phyloP scores from a whole-genome alignment of 768 basidiomycete species.

The Jaapia argillacea region DNA sequence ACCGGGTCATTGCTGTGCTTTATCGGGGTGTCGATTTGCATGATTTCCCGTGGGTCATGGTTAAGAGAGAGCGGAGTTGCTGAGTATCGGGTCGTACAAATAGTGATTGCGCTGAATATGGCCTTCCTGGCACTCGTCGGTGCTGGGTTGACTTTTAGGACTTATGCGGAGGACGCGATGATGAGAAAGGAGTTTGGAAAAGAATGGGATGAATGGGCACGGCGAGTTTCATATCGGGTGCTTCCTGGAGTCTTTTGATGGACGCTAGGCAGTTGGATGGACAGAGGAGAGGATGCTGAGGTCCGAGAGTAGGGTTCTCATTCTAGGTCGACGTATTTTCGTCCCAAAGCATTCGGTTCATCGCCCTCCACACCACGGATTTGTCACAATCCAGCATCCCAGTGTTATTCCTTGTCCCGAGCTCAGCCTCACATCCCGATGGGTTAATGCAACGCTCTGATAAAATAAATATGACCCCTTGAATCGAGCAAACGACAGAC shows the following conservation, averaged over 20 bases:
- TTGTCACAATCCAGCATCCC: too few species aligned
- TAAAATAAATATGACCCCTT: too few species aligned
- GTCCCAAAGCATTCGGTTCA: too few species aligned
- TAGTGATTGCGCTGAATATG: background rate
- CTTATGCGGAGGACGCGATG: background rate
- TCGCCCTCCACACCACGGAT: too few species aligned
- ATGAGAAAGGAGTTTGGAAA: background rate
- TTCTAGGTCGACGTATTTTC: too few species aligned
- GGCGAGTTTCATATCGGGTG: background rate
- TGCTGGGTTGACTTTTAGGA: constrained; percentile 1
- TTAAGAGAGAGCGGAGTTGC: background rate
- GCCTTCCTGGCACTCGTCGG: background rate
- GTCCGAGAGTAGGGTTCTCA: too few species aligned
- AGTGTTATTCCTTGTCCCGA: too few species aligned
- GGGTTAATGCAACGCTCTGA: too few species aligned
- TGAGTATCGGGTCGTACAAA: background rate
- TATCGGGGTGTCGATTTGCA: constrained; percentile 3
- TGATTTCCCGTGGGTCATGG: constrained; percentile 4
- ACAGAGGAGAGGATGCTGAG: too few species aligned
- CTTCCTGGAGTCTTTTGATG: background rate
- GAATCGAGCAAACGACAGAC: too few species aligned
- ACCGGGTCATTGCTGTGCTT: constrained; percentile 5
- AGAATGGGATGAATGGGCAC: background rate
- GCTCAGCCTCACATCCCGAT: too few species aligned
- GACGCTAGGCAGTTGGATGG: too few species aligned